These are phyloP conservation scores for Venturia effusa DNA, from an alignment of 2,329 filamentous ascomycete species.

Conservation along the genomic window DNA sequence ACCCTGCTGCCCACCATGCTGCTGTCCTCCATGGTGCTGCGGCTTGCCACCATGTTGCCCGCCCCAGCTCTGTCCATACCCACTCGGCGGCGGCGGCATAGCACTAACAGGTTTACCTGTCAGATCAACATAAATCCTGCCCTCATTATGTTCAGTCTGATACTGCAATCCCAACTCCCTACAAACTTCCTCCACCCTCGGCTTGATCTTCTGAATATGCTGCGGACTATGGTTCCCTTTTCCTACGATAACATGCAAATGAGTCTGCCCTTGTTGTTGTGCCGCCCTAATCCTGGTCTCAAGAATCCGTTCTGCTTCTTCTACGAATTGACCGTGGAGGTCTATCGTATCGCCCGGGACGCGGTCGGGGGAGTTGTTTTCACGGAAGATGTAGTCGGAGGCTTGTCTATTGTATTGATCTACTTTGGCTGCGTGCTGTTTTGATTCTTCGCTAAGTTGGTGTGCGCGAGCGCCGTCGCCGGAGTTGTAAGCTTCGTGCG, in stretches of 20 bases:
- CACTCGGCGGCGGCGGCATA: constrained; percentile 29
- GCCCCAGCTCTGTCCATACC: constrained; percentile 26
- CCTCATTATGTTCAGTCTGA: constrained; percentile 77
- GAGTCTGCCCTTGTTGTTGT: constrained; percentile 59
- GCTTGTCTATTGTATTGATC: constrained; percentile 85
- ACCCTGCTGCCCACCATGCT: constrained; percentile 25
- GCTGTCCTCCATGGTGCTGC: constrained; percentile 30
- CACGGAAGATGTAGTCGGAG: constrained; percentile 86
- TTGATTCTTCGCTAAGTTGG: constrained; percentile 72
- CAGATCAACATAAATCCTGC: constrained; percentile 79
- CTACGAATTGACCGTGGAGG: constrained; percentile 86
- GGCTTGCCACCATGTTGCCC: constrained; percentile 23
- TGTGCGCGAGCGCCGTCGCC: constrained; percentile 82
- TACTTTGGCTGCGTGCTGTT: constrained; percentile 72
- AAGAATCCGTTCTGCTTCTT: constrained; percentile 86
- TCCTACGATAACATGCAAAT: constrained; percentile 91
- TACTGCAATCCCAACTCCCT: constrained; percentile 73
- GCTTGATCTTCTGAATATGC: constrained; percentile 89
- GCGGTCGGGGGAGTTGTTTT: constrained; percentile 73
- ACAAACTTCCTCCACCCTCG: constrained; percentile 82
- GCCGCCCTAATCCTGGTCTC: constrained; percentile 77
- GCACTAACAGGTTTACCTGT: constrained; percentile 53
- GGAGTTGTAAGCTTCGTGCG: constrained; percentile 64
- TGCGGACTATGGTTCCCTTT: constrained; percentile 79
- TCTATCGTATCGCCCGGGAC: constrained; percentile 79